Percentiles rank a stretch among this genome's conserved stretches.
Conservation (phyloP, 306 rosid genomes). For the Quercus agrifolia region DNA sequence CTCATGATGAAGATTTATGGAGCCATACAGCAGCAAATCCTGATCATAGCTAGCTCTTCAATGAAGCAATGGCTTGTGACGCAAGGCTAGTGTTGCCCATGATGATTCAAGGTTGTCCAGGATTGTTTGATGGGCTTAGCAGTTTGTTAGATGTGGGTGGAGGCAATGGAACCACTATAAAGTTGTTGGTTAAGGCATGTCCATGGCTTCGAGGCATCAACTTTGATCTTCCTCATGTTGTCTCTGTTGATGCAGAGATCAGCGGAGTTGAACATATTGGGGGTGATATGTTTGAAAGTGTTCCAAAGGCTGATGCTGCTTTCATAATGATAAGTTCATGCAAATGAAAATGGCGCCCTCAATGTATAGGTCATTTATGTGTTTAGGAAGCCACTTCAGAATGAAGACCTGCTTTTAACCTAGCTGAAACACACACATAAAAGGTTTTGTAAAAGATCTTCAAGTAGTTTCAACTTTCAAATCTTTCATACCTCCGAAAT, state of each 20-base stretch:
- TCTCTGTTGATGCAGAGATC: constrained; percentile 16
- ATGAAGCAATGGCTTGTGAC: constrained; percentile 70
- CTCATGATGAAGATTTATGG: constrained; percentile 58
- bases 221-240: constrained; percentile 71
- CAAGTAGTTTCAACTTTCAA: no score
- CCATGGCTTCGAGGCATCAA: constrained; percentile 54
- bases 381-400: not conserved
- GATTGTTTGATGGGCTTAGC: constrained; percentile 39
- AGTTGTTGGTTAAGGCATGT: constrained; percentile 25
- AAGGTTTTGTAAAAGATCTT: no score
- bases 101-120: constrained; percentile 28
- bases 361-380: not conserved
- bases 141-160: constrained; percentile 75
- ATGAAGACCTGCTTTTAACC: no score
- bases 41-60: constrained; percentile 34
- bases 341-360: not conserved
- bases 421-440: no score
- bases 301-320: constrained; percentile 70
- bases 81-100: constrained; percentile 31
- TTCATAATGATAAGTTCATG: constrained; percentile 43
- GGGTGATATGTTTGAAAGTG: constrained; percentile 58
- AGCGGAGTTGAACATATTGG: constrained; percentile 37
- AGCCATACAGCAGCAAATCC: constrained; percentile 24
- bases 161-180: constrained; percentile 52
- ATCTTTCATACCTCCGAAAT: no score